phyloP scores from a whole-genome alignment of 768 basidiomycete species.

The Termitomyces sp. region DNA sequence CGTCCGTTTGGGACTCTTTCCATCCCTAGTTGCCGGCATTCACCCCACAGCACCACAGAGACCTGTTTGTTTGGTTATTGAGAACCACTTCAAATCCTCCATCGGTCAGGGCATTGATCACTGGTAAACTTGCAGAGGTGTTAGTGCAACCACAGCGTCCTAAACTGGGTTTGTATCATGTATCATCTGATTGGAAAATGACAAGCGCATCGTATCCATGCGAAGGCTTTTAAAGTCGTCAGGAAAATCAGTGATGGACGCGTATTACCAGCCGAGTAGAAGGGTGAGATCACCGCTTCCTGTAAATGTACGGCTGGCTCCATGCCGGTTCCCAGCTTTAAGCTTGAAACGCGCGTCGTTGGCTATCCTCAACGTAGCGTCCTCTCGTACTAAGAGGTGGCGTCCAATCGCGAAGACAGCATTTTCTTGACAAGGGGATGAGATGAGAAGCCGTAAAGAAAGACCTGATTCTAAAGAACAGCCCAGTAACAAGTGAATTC shows the following conservation, averaged over 20 bases:
- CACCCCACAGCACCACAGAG: slow-evolving; percentile 12
- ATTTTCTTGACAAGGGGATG: not conserved
- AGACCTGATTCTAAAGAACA: not conserved
- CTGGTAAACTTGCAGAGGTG: slow-evolving; percentile 10
- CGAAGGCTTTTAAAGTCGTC: slow-evolving; percentile 9
- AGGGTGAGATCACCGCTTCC: slow-evolving; percentile 12
- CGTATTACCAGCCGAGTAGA: slow-evolving; percentile 9
- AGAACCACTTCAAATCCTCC: slow-evolving; percentile 13
- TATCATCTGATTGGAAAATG: slow-evolving; percentile 15
- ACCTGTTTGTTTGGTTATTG: slow-evolving; percentile 13
- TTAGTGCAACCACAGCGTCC: slow-evolving; percentile 10
- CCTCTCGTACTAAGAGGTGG: slow-evolving; percentile 13
- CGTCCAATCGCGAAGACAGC: slow-evolving; percentile 7
- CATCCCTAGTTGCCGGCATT: slow-evolving; percentile 13
- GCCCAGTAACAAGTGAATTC: not conserved
- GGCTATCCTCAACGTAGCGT: slow-evolving; percentile 10
- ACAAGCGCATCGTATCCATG: slow-evolving; percentile 10
- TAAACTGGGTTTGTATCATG: slow-evolving; percentile 9
- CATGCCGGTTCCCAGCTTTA: slow-evolving; percentile 13
- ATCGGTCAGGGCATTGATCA: slow-evolving; percentile 10
- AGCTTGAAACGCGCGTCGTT: slow-evolving; percentile 12
- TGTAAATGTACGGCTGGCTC: slow-evolving; percentile 13
- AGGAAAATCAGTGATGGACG: slow-evolving; percentile 3
- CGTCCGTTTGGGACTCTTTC: slow-evolving; percentile 13
- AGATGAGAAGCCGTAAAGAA: not conserved